Evolutionary conservation across 2,329 filamentous ascomycete genomes (phyloP).

Genomic region (Fusarium robinianum): DNA sequence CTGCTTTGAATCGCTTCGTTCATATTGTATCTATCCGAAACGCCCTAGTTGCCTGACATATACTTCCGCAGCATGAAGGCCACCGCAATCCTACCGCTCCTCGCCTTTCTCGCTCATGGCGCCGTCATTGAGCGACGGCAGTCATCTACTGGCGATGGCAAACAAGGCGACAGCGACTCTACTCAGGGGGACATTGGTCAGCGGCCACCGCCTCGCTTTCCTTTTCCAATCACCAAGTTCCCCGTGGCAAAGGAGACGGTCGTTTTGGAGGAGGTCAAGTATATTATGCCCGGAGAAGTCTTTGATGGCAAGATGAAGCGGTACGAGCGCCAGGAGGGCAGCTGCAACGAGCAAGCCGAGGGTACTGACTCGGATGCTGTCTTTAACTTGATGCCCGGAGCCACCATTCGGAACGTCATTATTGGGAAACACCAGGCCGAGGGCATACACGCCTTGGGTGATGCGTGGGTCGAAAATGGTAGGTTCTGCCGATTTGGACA

Average conservation of each 20-base stretch:
- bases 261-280: constrained; percentile 36
- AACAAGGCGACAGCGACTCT: constrained; percentile 26
- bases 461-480: constrained; percentile 41
- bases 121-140: constrained; percentile 23
- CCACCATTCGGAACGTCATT: constrained; percentile 46
- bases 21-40: not conserved
- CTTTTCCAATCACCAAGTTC: constrained; percentile 39
- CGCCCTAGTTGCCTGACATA: too few species aligned
- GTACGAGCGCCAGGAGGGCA: constrained; percentile 46
- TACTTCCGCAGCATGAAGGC: constrained; percentile 29
- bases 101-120: constrained; percentile 24
- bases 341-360: constrained; percentile 51
- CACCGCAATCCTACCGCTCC: constrained; percentile 24
- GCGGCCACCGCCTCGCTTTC: constrained; percentile 38
- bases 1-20: not conserved
- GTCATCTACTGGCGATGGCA: constrained; percentile 33
- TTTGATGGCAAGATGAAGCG: constrained; percentile 45
- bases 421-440: constrained; percentile 45
- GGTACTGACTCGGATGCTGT: constrained; percentile 47
- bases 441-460: constrained; percentile 39
- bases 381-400: constrained; percentile 44
- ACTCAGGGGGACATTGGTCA: constrained; percentile 35
- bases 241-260: constrained; percentile 37
- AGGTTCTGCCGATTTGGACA: too few species aligned
- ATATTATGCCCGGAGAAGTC: constrained; percentile 39